phyloP scores from a whole-genome alignment of 2,329 filamentous ascomycete species.

The Nemania serpens region DNA sequence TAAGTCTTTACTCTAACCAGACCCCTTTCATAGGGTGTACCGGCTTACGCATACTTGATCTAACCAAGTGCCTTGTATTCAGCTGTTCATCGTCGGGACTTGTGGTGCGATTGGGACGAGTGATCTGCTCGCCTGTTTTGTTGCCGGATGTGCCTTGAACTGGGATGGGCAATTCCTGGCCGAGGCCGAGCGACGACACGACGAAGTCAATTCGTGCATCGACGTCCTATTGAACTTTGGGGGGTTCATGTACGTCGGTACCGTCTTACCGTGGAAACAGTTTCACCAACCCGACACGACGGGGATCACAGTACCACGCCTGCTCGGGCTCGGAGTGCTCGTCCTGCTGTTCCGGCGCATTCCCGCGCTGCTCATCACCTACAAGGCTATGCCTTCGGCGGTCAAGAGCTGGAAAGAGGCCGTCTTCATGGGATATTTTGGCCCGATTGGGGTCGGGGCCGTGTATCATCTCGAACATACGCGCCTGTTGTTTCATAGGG shows the following conservation, averaged over 20 bases:
- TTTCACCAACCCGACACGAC: slow-evolving; percentile 58
- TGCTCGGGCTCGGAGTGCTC: slow-evolving; percentile 57
- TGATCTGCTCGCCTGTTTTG: slow-evolving; percentile 64
- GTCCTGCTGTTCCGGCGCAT: slow-evolving; percentile 61
- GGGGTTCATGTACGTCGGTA: slow-evolving; percentile 64
- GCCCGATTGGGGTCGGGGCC: slow-evolving; percentile 76
- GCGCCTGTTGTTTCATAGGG: slow-evolving; percentile 44
- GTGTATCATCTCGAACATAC: slow-evolving; percentile 71
- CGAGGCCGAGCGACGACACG: slow-evolving; percentile 60
- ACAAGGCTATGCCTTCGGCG: slow-evolving; percentile 59
- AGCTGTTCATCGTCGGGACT: slow-evolving; percentile 62
- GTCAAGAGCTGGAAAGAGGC: slow-evolving; percentile 61
- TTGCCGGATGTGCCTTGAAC: slow-evolving; percentile 63
- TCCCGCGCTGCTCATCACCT: slow-evolving; percentile 57
- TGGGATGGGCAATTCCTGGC: slow-evolving; percentile 65
- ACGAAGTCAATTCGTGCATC: slow-evolving; percentile 63
- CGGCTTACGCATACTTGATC: slow-evolving; percentile 11
- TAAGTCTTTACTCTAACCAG: slow-evolving; percentile 27
- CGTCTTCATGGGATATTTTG: slow-evolving; percentile 70
- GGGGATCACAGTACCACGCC: slow-evolving; percentile 55
- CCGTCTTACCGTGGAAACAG: slow-evolving; percentile 58
- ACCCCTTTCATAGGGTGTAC: too few species aligned
- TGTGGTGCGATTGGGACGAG: slow-evolving; percentile 62
- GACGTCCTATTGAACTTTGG: slow-evolving; percentile 64
- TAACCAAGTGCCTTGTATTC: neutral